Conservation (phyloP, 768 basidiomycete species). For the Phylloporus rhodoxanthus region DNA sequence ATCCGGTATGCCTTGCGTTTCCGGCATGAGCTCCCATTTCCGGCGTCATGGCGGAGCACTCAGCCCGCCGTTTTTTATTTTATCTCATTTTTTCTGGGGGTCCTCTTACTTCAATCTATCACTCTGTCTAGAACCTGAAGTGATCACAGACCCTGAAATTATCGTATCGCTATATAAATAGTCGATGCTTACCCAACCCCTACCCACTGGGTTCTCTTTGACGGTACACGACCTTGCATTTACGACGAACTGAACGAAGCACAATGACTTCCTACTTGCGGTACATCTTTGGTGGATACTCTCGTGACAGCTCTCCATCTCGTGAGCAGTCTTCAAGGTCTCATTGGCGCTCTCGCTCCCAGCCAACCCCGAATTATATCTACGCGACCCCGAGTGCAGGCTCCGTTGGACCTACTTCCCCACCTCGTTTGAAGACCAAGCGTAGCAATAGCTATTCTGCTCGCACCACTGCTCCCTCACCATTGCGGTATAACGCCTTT, state of each 20-base stretch:
- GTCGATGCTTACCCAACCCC: slow-evolving; percentile 8
- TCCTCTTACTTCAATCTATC: slow-evolving; percentile 30
- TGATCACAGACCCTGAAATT: slow-evolving; percentile 22
- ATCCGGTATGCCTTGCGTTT: slow-evolving; percentile 13
- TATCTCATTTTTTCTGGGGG: slow-evolving; percentile 27
- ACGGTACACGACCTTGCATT: slow-evolving; percentile 14
- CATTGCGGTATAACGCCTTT: slow-evolving; percentile 36
- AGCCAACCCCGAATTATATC: slow-evolving; percentile 37
- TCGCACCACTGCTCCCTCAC: slow-evolving; percentile 35
- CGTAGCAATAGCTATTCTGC: slow-evolving; percentile 38
- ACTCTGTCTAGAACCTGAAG: slow-evolving; percentile 20
- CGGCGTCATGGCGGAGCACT: slow-evolving; percentile 9
- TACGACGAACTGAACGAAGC: slow-evolving; percentile 15
- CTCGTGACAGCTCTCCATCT: slow-evolving; percentile 22
- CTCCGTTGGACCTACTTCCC: slow-evolving; percentile 32
- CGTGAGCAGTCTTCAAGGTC: slow-evolving; percentile 33
- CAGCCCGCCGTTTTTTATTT: slow-evolving; percentile 2
- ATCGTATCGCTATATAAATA: slow-evolving; percentile 25
- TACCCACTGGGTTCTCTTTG: slow-evolving; percentile 9
- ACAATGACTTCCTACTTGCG: slow-evolving; percentile 49
- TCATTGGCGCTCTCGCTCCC: slow-evolving; percentile 40
- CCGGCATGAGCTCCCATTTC: slow-evolving; percentile 18
- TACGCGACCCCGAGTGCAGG: slow-evolving; percentile 31
- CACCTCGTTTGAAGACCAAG: slow-evolving; percentile 33
- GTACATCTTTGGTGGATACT: slow-evolving; percentile 38